Base-by-base conservation (phyloP, 2,329 filamentous ascomycete species). In the Malbranchea zuffiana region DNA sequence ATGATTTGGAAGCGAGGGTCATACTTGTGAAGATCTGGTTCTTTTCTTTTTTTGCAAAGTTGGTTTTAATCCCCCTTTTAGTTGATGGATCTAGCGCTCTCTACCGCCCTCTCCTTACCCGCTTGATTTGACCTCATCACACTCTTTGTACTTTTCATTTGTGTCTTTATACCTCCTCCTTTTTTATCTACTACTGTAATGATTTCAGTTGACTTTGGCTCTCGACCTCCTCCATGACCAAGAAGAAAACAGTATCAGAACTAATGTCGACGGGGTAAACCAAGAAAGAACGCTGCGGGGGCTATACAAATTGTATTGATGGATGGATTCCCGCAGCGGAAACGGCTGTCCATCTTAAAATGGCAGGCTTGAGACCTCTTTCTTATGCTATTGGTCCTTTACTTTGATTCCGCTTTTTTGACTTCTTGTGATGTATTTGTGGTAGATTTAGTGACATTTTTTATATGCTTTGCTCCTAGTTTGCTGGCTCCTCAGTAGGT, bases 111-210 rank as follows among this genome's bases (percentile, higher is more conserved):
- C 43, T 43, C 29, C 42, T 45, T 44, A 40, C 44, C 48, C 41
- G 27, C 47, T 35, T 49, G 47, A 44, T 49, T 49, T 46, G 44
- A 46, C 46, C 51, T 47, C 52, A 43, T 51, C 43, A 60, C 54
- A 49, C 50, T 55, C 53, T 44, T n/a, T 50, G 54, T 45, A 46
- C 43, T 43, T 46, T 43, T 50, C 48, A 36, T 45, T 40, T 40
- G 47, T 44, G 44, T 52, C 50, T 43, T 52, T 47, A 49, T 49
- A 47, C 52, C 50, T 51, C 45, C 44, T 40, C 47, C 52, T 44
- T 52, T 47, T 45, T 47, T 57, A 56, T 34, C 13, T 16, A 20
- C 28, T 35, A 39, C 38, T 40, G 24, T 43, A 45, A 44, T 41
- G 36, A 44, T 32, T 37, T 44, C 24, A 34, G 34, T 34, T 35